Evolutionary conservation across 305 asterid species (phyloP), one percentile per base, ranked within the genome.

Genomic region (Salvia sclarea): DNA sequence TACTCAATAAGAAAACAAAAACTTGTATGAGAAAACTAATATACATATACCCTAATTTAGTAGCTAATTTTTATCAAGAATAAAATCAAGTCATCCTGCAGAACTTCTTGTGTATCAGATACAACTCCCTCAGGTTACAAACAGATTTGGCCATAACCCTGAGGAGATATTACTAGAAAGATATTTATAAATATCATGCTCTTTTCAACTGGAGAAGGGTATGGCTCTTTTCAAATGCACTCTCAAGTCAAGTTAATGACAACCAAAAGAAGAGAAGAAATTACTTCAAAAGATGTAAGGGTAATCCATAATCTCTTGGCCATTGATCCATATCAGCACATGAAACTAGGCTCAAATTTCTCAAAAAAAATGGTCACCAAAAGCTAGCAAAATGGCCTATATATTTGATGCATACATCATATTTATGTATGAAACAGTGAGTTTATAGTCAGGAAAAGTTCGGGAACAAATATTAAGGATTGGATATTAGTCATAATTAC

Each of bases 391-490:
- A 12, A 54, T 58, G 47, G 16, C 55, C 16, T 20, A 31, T 21
- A 50, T 10, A 58, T 31, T 49, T 31, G n/a, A 35, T 6, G 38
- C 30, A n/a, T 28, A 28, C 8, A 53, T 38, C 22, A 50, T 31
- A 70, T 48, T 21, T 22, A 16, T 28, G 33, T 28, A 31, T 45
- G 31, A 17, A 4, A 21, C 41, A 10, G 18, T 45, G 47, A 43
- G 28, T 60, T 60, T 31, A 50, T 56, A 33, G 69, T 59, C 43
- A 67, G 45, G 61, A 17, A 74, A 67, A 48, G 52, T 20, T 20
- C 28, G 22, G 16, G 17, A 64, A 28, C 18, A 55, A 10, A 25
- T 57, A 37, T 17, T n/a, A n/a, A n/a, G n/a, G n/a, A n/a, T n/a
- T n/a, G n/a, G n/a, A n/a, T n/a, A n/a, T n/a, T n/a, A n/a, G n/a